Evolutionary conservation across 2,329 filamentous ascomycete genomes (phyloP).

Genomic region (Beauveria asiatica): DNA sequence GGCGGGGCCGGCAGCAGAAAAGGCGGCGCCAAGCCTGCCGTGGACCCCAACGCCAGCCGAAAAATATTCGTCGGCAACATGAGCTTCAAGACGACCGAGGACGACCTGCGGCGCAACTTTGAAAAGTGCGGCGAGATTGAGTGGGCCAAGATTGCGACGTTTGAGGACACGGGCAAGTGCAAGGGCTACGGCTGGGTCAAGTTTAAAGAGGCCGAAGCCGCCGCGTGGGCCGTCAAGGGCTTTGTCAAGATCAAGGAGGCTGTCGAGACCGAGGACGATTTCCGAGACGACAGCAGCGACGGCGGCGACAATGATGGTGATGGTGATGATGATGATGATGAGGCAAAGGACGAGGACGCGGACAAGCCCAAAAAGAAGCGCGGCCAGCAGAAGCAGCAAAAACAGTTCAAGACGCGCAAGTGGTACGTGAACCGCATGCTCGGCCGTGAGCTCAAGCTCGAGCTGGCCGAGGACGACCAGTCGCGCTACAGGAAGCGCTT

Average conservation of each 20-base stretch:
- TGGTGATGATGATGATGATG: not conserved
- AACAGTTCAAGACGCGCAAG: slow-evolving; percentile 52
- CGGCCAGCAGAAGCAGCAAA: slow-evolving; percentile 29
- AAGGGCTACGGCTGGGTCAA: slow-evolving; percentile 96
- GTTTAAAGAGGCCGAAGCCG: slow-evolving; percentile 71
- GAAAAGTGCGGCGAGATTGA: slow-evolving; percentile 74
- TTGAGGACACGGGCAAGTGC: slow-evolving; percentile 95
- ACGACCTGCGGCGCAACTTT: slow-evolving; percentile 74
- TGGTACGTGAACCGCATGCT: slow-evolving; percentile 83
- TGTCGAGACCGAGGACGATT: slow-evolving; percentile 54
- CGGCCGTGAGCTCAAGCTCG: slow-evolving; percentile 74
- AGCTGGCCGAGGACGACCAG: slow-evolving; percentile 88
- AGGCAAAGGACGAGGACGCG: slow-evolving; percentile 25
- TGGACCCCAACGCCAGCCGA: slow-evolving; percentile 54
- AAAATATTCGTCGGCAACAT: slow-evolving; percentile 92
- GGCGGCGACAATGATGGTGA: slow-evolving; percentile 24
- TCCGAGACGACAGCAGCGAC: slow-evolving; percentile 39
- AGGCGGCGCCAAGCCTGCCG: slow-evolving; percentile 18
- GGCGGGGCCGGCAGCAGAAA: slow-evolving; percentile 18
- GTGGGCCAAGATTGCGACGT: slow-evolving; percentile 83
- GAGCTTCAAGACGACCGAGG: slow-evolving; percentile 71
- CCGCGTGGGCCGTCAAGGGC: slow-evolving; percentile 62
- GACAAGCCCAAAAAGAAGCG: slow-evolving; percentile 29
- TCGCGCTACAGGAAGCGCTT: slow-evolving; percentile 90
- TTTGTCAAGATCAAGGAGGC: slow-evolving; percentile 65